Evolutionary conservation across 441 rosid species (phyloP), one percentile per base, ranked within the genome.

Genomic region (Euphorbia celastroides): DNA sequence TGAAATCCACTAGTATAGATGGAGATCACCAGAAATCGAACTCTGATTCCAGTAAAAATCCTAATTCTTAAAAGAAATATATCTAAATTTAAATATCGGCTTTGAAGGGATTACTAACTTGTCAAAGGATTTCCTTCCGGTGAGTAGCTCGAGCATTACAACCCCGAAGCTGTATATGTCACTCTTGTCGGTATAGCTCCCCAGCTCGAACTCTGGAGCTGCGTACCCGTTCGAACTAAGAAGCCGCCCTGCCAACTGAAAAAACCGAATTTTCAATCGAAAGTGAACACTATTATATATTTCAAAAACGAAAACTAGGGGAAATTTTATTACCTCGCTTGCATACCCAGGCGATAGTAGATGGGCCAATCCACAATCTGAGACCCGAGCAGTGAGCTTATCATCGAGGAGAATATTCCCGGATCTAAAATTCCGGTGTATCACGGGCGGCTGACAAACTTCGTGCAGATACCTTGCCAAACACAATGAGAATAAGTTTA

Each of bases 101-200:
- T 41, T 23, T 30, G 7, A 38, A 64, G 32, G 44, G 60, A 22
- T 75, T 57, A 67, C 68, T 64, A 61, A 88, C 98, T 94, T 86
- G 78, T 92, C 96, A 57, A 75, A 78, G 54, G 96, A 72, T 74
- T 83, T 86, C 57, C 91, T 81, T 27, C 96, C 91, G 0, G 96
- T 85, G 60, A 92, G 94, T 48, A 92, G 86, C 75, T 92, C 98
- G 67, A 92, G 81, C 93, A 93, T 86, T 66, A 93, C 91, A 57
- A 93, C 92, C 5, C 98, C 98, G 27, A 93, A 89, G 79, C 97
- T 93, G 70, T 83, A 90, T 34, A 93, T 85, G 70, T 93, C 98
- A 59, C 97, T 93, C 65, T 86, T 88, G 81, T 88, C 84, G 56
- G 96, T 83, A 62, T 85, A 89, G 62, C 74, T 83, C 79, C 98